Evolutionary conservation across 495 filamentous ascomycete genomes (phyloP), one percentile per base, ranked within the genome.

Genomic region (Lepraria neglecta): DNA sequence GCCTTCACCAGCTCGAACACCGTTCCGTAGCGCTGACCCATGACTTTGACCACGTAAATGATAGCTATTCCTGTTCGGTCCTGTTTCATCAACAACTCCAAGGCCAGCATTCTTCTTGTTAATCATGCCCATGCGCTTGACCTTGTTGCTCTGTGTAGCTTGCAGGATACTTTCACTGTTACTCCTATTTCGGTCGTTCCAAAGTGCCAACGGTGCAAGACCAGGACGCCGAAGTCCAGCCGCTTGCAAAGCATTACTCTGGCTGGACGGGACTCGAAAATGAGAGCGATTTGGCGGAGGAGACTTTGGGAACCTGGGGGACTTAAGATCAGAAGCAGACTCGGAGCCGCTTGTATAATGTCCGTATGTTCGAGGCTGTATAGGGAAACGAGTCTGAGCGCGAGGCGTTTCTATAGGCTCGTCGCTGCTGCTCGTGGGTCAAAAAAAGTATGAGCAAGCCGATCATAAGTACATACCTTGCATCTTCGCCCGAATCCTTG

Each of bases 151-250:
- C 75, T 78, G 76, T 11, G 83, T 80, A 24, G 79, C 80, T 46
- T 84, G 80, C 40, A 89, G 79, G 17, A 90, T 78, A 27, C 88
- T 91, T 70, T 97, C 92, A 61, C 90, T 95, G 65, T 96, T 94
- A 65, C 91, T 96, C 48, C 92, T 84, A 48, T 89, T 84, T 28
- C 91, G 83, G 68, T 97, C 92, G 68, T 87, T 92, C 11, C 81
- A 79, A 50, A 86, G 81, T 12, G 81, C 76, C 40, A 90, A 74
- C 40, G 89, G 88, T 68, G 84, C 80, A 33, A 89, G 76, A 17
- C 82, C 82, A 4, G 91, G 89, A 59, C 88, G 77, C 50, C 85
- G 83, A 24, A 84, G 74, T 3, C 79, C 76, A 4, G 81, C 75
- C 60, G 82, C 85, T 38, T 77, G 76, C 30, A 84, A 75, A 11